Percentiles rank a stretch among this genome's conserved stretches.
Conservation (phyloP, 2,329 filamentous ascomycete genomes). For the Nemania sp. region DNA sequence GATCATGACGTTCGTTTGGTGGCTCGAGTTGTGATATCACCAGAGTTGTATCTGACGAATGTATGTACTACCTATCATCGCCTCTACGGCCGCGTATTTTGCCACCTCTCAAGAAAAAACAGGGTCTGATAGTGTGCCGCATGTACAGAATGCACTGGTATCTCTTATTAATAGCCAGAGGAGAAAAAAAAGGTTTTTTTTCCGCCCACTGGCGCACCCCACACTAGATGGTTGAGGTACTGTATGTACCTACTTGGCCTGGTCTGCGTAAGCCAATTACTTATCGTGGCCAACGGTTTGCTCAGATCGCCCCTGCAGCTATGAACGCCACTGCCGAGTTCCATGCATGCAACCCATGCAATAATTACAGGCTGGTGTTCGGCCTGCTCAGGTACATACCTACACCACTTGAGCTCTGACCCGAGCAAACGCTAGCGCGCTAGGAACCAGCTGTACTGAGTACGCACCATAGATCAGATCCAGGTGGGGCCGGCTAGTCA, state of each 20-base stretch:
- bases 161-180: constrained; percentile 3
- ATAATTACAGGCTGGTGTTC: too few species aligned
- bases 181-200: background rate
- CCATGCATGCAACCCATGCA: too few species aligned
- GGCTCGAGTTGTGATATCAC: too few species aligned
- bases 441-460: background rate
- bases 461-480: constrained; percentile 13
- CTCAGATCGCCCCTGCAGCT: constrained; percentile 10
- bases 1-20: too few species aligned
- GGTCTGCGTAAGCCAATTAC: too few species aligned
- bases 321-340: constrained; percentile 22
- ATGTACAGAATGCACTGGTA: background rate
- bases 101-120: too few species aligned
- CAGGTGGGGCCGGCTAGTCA: background rate
- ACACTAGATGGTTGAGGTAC: too few species aligned
- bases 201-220: background rate
- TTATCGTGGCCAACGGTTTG: constrained; percentile 6
- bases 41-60: too few species aligned
- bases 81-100: too few species aligned
- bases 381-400: background rate
- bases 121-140: too few species aligned
- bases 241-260: background rate
- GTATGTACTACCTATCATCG: too few species aligned
- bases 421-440: constrained; percentile 4
- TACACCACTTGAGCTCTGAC: background rate